Evolutionary conservation across 495 filamentous ascomycete genomes (phyloP).

Genomic region (Darksidea phi): DNA sequence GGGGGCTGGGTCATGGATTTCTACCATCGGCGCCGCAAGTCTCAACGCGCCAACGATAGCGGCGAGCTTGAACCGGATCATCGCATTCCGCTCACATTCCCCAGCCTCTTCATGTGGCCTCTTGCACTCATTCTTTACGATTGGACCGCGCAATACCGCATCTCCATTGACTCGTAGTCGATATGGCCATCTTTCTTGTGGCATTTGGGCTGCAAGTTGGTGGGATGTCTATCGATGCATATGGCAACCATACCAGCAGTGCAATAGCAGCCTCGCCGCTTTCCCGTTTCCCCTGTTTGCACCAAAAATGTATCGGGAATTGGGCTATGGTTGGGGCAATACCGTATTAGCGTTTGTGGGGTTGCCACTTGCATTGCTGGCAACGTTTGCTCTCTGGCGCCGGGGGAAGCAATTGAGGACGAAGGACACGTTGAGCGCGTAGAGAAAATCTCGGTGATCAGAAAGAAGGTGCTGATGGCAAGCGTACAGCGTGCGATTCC

Average conservation of each 20-base stretch:
- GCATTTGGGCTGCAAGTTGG: conserved; percentile 33
- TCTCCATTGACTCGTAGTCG: conserved; percentile 44
- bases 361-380: no score
- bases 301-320: conserved; percentile 10
- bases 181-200: conserved; percentile 39
- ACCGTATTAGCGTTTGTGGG: conserved; percentile 16
- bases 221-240: conserved; percentile 42
- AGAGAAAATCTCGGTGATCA: no score
- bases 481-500: no score
- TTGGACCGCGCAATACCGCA: conserved; percentile 43
- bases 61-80: conserved; percentile 32
- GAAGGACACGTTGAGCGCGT: no score
- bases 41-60: not conserved
- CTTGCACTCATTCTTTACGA: conserved; percentile 44
- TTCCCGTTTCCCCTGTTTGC: conserved; percentile 32
- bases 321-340: conserved; percentile 35
- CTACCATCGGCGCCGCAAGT: conserved; percentile 9
- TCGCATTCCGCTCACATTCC: conserved; percentile 42
- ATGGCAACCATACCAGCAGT: conserved; percentile 38
- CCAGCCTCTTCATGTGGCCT: conserved; percentile 26
- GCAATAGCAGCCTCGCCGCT: conserved; percentile 36
- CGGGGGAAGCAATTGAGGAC: no score
- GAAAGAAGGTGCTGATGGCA: no score
- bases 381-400: no score
- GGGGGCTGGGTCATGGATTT: conserved; percentile 28